Evolutionary conservation across 306 rosid genomes (phyloP).

Genomic region (Mimosa pudica): DNA sequence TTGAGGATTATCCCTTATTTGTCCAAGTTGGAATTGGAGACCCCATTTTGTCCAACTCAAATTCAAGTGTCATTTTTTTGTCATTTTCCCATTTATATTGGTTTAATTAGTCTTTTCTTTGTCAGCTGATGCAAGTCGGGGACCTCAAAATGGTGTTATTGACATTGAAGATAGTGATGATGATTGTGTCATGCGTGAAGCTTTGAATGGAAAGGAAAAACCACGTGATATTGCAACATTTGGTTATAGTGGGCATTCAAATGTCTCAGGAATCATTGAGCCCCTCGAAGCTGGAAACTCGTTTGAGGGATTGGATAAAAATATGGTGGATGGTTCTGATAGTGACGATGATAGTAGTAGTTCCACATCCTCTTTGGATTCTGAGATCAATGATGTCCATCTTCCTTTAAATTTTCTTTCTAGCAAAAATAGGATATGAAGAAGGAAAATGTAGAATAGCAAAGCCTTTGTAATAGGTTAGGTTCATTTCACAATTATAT

Average conservation of each 20-base stretch:
- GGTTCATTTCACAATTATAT: not conserved
- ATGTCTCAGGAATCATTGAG: not conserved
- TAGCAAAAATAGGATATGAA: not conserved
- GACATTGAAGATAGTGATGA: constrained; percentile 9
- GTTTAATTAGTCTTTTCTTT: constrained; percentile 24
- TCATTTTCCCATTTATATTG: not conserved
- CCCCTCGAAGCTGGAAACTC: not conserved
- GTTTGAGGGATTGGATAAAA: not conserved
- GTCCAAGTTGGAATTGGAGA: no score
- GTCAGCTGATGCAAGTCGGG: constrained; percentile 10
- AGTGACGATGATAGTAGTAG: not conserved
- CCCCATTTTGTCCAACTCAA: no score
- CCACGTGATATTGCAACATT: not conserved
- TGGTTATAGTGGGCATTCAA: not conserved
- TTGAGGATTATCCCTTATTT: no score
- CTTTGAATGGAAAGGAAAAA: not conserved
- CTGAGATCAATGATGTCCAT: not conserved
- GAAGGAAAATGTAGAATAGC: not conserved
- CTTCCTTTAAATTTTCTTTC: not conserved
- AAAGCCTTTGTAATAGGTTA: not conserved
- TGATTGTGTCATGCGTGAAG: not conserved
- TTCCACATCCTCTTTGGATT: not conserved
- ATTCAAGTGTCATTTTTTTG: no score
- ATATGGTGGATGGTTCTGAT: not conserved
- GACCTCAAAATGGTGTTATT: not conserved